Evolutionary conservation across 495 filamentous ascomycete genomes (phyloP), one percentile per base, ranked within the genome.

Genomic region (Penicillium steckii): DNA sequence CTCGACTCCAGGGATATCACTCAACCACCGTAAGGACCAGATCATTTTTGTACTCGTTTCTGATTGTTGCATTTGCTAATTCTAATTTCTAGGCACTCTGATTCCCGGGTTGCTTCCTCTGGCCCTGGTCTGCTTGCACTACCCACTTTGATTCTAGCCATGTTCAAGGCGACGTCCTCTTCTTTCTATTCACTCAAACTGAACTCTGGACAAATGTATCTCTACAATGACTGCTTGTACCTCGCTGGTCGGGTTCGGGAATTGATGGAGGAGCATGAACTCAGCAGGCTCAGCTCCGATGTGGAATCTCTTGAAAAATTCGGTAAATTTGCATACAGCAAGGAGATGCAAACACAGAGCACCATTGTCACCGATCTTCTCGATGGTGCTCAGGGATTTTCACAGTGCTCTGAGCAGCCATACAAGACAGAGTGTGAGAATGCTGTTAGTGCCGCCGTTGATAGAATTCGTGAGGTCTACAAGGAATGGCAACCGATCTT

Each of bases 211-310:
- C 89, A 88, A 60, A 94, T 96, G 89, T 90, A 87, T 56, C 78
- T 96, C 37, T 99, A 97, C 67, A 97, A 99, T 60, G 94, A 99
- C 64, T 83, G 88, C 43, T 73, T 81, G 22, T 92, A 90, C 59
- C 79, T 98, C 2, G 80, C 89, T 0, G 84, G 88, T 47, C 75
- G 79, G 26, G 79, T 97, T n/a, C 72, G 75, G n/a, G 69, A 81
- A 10, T 74, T 90, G 38, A 57, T 76, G 0, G 63, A 73, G 8
- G 65, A 82, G n/a, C 68, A 74, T 46, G 56, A 65, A 17, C 70
- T 74, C 18, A 67, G 78, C 82, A 55, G 83, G 74, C 54, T 95
- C 1, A 80, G 86, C 22, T 70, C 80, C 21, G 91, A 96, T 60
- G 78, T 91, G 44, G 80, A 84, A 40, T 77, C 82, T 3, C 77